Conservation (phyloP, 768 basidiomycete genomes). For the Hemileccinum impolitum region DNA sequence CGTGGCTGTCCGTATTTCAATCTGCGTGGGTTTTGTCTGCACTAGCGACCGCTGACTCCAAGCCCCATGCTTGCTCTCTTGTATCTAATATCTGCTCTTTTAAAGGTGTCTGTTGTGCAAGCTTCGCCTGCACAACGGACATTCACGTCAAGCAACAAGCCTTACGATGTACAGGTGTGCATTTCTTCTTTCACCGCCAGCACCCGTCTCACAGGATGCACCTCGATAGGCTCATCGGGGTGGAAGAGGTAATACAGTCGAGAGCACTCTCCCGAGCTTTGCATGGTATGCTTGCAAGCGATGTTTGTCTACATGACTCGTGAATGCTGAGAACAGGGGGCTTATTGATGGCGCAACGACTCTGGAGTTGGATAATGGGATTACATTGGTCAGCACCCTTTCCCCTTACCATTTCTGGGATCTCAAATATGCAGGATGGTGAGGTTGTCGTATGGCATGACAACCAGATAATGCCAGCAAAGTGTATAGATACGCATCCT, state of each 20-base stretch:
- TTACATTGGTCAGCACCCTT: slow-evolving; percentile 52
- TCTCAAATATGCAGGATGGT: slow-evolving; percentile 52
- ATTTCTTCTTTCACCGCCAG: neutral
- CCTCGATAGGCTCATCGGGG: slow-evolving; percentile 64
- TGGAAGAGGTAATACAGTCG: slow-evolving; percentile 69
- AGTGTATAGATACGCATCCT: slow-evolving; percentile 68
- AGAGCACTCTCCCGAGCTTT: slow-evolving; percentile 71
- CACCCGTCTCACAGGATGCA: slow-evolving; percentile 4
- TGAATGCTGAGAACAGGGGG: slow-evolving; percentile 44
- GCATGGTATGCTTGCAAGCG: slow-evolving; percentile 51
- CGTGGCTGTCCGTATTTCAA: neutral
- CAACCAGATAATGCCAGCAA: slow-evolving; percentile 55
- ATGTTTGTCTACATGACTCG: slow-evolving; percentile 8
- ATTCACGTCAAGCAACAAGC: slow-evolving; percentile 23
- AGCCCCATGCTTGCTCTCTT: slow-evolving; percentile 14
- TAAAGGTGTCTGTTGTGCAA: slow-evolving; percentile 10
- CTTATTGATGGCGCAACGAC: slow-evolving; percentile 74
- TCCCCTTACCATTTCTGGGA: neutral
- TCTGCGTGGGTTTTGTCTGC: neutral
- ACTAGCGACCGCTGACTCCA: neutral
- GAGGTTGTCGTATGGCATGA: slow-evolving; percentile 82
- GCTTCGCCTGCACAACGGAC: slow-evolving; percentile 30
- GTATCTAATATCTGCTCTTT: slow-evolving; percentile 8
- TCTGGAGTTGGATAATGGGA: slow-evolving; percentile 75
- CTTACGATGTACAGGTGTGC: slow-evolving; percentile 52